A percentile compares a stretch with the other conserved stretches of the same genome.
Evolutionary conservation across 768 basidiomycete genomes (phyloP).

Genomic region (Multifurca ochricompacta): DNA sequence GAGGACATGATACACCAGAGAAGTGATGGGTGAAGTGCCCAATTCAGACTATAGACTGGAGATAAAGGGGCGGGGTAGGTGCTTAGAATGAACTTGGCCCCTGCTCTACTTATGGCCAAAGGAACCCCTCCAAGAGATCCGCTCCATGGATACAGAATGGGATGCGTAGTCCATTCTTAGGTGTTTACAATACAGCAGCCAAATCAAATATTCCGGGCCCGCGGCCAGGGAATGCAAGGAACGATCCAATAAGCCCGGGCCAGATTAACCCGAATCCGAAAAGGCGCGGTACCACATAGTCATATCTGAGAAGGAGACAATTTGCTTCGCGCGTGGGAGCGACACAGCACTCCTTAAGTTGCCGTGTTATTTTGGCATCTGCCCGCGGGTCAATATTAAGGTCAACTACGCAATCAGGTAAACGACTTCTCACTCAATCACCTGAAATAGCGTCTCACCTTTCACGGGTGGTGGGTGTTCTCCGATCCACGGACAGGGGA

Average conservation of each 20-base stretch:
- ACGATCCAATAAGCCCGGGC: slow-evolving; percentile 4
- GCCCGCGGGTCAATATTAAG: not conserved
- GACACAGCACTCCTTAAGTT: not conserved
- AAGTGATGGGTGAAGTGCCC: slow-evolving; percentile 4
- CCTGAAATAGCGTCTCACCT: not conserved
- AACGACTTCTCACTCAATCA: not conserved
- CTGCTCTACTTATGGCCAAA: slow-evolving; percentile 14
- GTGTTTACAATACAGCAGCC: not conserved
- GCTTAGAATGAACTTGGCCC: not conserved
- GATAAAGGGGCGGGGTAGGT: not conserved
- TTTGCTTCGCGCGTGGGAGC: slow-evolving; percentile 6
- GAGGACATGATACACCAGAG: slow-evolving; percentile 21
- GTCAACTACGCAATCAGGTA: not conserved
- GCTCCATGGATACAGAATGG: slow-evolving; percentile 3
- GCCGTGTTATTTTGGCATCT: not conserved
- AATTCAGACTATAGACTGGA: not conserved
- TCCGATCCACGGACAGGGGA: not conserved
- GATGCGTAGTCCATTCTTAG: not conserved
- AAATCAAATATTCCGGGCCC: slow-evolving; percentile 9
- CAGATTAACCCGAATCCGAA: not conserved
- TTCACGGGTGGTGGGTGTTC: not conserved
- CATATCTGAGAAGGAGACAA: slow-evolving; percentile 5
- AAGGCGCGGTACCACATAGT: not conserved
- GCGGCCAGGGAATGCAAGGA: slow-evolving; percentile 1
- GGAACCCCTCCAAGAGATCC: not conserved